Percentiles rank a stretch among this genome's conserved stretches.
Evolutionary conservation across 192 early-diverging fungal genomes (phyloP).

Genomic region (Coemansia aciculifera): DNA sequence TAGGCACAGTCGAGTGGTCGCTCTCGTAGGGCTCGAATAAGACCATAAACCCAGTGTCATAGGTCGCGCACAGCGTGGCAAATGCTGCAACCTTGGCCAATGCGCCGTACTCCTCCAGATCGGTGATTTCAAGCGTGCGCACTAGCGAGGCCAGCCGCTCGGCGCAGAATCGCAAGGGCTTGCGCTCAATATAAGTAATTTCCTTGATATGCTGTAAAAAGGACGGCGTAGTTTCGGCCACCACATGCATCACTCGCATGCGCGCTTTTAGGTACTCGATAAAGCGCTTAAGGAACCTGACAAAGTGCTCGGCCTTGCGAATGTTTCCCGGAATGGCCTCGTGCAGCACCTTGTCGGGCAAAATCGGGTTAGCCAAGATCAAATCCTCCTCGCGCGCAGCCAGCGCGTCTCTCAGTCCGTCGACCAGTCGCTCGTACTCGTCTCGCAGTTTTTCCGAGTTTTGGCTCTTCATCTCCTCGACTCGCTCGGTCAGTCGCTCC

Average conservation of each 20-base stretch:
- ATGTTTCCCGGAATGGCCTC: constrained; percentile 99
- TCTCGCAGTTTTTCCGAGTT: constrained; percentile 86
- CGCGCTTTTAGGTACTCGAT: constrained; percentile 98
- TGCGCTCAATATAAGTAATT: constrained; percentile 92
- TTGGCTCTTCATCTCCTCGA: constrained; percentile 79
- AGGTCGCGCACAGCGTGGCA: constrained; percentile 94
- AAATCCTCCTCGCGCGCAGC: constrained; percentile 78
- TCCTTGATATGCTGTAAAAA: constrained; percentile 93
- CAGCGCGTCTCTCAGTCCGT: constrained; percentile 78
- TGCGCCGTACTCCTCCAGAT: constrained; percentile 84
- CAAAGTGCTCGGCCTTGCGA: constrained; percentile 96
- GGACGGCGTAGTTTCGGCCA: constrained; percentile 91
- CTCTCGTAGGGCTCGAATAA: constrained; percentile 98
- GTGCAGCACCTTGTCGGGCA: constrained; percentile 89
- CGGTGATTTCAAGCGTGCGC: constrained; percentile 88
- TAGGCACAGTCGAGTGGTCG: constrained; percentile 87
- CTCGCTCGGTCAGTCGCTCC: constrained; percentile 63
- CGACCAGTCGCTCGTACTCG: constrained; percentile 90
- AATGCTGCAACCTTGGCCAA: constrained; percentile 86
- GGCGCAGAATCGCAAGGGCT: constrained; percentile 93
- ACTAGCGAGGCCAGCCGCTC: constrained; percentile 88
- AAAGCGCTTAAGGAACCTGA: constrained; percentile 92
- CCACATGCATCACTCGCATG: constrained; percentile 94
- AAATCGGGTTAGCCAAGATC: constrained; percentile 89
- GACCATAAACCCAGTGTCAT: constrained; percentile 93